These are phyloP conservation scores for Exophiala oligosperma DNA, from an alignment of 2,329 filamentous ascomycete genomes.

Conservation along the genomic window DNA sequence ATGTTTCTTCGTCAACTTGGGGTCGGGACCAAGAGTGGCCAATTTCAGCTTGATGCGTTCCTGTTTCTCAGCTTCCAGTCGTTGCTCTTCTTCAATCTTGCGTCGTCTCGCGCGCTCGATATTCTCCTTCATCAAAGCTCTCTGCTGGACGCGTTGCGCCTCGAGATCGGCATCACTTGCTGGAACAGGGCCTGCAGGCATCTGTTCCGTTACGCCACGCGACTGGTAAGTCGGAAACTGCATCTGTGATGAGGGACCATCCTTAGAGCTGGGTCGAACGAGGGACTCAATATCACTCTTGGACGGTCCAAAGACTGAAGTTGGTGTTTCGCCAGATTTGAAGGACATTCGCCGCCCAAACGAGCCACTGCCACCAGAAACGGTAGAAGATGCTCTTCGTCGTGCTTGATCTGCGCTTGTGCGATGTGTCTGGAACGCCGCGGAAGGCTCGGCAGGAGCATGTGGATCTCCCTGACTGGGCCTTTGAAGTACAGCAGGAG, in stretches of 20 bases:
- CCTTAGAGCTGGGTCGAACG: conserved; percentile 34
- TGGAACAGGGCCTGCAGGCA: conserved; percentile 27
- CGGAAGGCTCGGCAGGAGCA: conserved; percentile 76
- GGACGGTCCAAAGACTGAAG: conserved; percentile 38
- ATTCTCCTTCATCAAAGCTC: conserved; percentile 62
- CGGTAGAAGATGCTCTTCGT: conserved; percentile 83
- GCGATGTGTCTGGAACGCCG: conserved; percentile 80
- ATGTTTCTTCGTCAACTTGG: conserved; percentile 13
- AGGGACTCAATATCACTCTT: conserved; percentile 34
- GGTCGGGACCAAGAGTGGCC: conserved; percentile 44
- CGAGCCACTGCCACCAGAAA: conserved; percentile 80
- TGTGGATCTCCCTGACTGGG: conserved; percentile 61
- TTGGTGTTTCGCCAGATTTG: conserved; percentile 46
- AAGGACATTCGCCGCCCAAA: conserved; percentile 65
- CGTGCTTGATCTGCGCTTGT: conserved; percentile 67
- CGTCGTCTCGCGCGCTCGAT: conserved; percentile 57
- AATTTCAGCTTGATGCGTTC: conserved; percentile 60
- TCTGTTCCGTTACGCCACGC: conserved; percentile 32
- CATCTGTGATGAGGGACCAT: conserved; percentile 17
- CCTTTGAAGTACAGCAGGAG: conserved; percentile 78
- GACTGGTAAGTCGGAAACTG: conserved; percentile 34
- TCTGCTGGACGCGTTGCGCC: conserved; percentile 45
- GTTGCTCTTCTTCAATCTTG: conserved; percentile 54
- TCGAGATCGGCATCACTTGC: conserved; percentile 25
- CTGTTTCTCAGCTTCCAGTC: conserved; percentile 57